Percentiles rank a stretch among this genome's conserved stretches.
These are phyloP conservation scores for Solanum chaucha DNA, from an alignment of 257 asterid species.

Conservation along the genomic window DNA sequence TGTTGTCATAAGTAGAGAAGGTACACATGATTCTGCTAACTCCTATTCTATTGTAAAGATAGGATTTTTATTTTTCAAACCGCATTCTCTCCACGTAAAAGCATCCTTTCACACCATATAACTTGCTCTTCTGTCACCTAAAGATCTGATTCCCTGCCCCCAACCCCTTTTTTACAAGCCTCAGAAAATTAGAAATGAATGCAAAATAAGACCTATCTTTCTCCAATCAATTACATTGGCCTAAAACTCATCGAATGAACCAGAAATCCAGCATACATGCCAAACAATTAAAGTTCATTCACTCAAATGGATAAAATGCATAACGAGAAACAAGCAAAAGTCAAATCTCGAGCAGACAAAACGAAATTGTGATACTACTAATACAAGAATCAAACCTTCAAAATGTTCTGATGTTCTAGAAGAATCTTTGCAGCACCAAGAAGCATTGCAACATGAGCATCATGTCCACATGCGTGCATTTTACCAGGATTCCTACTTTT, in stretches of 20 bases:
- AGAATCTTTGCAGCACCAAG: slow-evolving; percentile 97
- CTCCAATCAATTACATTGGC: background rate
- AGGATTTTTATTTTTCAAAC: background rate
- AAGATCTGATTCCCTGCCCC: background rate
- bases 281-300: background rate
- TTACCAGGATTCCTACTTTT: slow-evolving; percentile 83
- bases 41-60: background rate
- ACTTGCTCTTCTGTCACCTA: background rate
- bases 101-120: background rate
- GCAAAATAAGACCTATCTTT: background rate
- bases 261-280: background rate
- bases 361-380: background rate
- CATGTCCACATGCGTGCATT: slow-evolving; percentile 99
- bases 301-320: background rate
- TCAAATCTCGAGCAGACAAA: background rate
- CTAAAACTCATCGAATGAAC: background rate
- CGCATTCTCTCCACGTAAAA: background rate
- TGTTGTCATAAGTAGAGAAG: background rate
- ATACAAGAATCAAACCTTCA: slow-evolving; percentile 41
- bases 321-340: background rate
- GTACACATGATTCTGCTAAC: background rate
- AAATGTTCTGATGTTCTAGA: slow-evolving; percentile 42
- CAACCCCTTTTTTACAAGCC: background rate
- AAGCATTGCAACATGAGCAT: slow-evolving; percentile 93
- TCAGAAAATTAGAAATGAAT: background rate